A percentile compares a stretch with the other conserved stretches of the same genome.
phyloP scores from a whole-genome alignment of 2,329 filamentous ascomycete genomes.

The Penicillium digitatum region DNA sequence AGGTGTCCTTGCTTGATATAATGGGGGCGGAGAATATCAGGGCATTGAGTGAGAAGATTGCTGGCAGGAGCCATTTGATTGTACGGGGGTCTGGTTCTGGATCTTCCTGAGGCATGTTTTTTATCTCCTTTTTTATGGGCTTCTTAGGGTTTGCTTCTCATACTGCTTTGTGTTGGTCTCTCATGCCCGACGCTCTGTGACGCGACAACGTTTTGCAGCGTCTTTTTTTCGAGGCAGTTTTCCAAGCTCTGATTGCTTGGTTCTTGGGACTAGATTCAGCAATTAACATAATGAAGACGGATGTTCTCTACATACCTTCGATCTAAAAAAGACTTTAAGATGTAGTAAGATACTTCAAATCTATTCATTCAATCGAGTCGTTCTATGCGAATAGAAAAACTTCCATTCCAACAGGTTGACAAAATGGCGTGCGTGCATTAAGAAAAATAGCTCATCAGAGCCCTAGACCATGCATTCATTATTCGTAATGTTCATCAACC shows the following conservation, averaged over 20 bases:
- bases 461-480: background rate
- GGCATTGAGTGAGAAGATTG: conserved; percentile 19
- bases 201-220: background rate
- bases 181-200: background rate
- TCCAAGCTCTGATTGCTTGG: background rate
- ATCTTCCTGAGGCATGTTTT: background rate
- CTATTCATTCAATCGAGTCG: background rate
- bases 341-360: background rate
- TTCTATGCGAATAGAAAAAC: background rate
- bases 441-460: background rate
- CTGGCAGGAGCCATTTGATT: conserved; percentile 7
- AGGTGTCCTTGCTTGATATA: conserved; percentile 23
- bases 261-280: background rate
- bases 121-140: background rate
- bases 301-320: background rate
- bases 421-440: background rate
- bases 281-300: background rate
- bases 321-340: background rate
- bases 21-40: conserved; percentile 21
- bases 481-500: background rate
- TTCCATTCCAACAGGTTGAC: background rate
- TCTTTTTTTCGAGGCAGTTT: background rate
- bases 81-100: background rate
- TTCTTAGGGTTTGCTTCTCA: background rate
- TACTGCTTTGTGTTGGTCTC: background rate